Base-by-base conservation (phyloP, 148 eudicot species). In the Dianthus caryophyllus region DNA sequence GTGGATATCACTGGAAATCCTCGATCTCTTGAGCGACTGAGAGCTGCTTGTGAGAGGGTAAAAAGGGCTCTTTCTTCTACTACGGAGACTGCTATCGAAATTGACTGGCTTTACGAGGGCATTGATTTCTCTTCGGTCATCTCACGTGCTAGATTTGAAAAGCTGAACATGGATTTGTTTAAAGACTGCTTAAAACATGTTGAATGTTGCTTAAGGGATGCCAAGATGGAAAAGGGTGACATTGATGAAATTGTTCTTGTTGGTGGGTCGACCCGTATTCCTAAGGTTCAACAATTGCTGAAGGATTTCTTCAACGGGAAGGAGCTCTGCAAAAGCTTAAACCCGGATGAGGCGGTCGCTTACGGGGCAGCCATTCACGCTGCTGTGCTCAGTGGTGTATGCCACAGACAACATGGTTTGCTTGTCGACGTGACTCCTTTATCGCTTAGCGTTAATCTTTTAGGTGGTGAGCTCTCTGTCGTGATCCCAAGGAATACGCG, bases 351-450 rank as follows among this genome's bases (percentile, higher is more conserved):
- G 38, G 38, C 38, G 3, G 38, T 33, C 7, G 38, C 38, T 33
- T 33, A 3, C 7, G 38, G 38, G 38, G 38, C 38, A 7, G 38
- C 38, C 38, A 33, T 33, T 33, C 38, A 33, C 4, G 38, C 38
- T 7, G 38, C 38, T 33, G 7, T 33, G 4, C 7, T 33, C 3
- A 33, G 65, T 61, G n/a, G 65, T 47, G 7, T 36, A 2, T 7
- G 7, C 3, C 38, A 33, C 3, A 33, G 7, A 3, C 4, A 7
- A 33, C 38, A 33, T 33, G 7, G 7, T 3, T 2, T 33, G 38
- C 38, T 33, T 33, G 43, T 61, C 0, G 65, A 61, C n/a, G 65
- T 61, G 1, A 33, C 39, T 18, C 65, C 65, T 33, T 38, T 61
- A 17, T 61, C 65, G 9, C 65, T 61, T 38, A 47, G 65, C 9